phyloP scores from a whole-genome alignment of 2,329 filamentous ascomycete species.

The Phaeosphaeriaceae sp. region DNA sequence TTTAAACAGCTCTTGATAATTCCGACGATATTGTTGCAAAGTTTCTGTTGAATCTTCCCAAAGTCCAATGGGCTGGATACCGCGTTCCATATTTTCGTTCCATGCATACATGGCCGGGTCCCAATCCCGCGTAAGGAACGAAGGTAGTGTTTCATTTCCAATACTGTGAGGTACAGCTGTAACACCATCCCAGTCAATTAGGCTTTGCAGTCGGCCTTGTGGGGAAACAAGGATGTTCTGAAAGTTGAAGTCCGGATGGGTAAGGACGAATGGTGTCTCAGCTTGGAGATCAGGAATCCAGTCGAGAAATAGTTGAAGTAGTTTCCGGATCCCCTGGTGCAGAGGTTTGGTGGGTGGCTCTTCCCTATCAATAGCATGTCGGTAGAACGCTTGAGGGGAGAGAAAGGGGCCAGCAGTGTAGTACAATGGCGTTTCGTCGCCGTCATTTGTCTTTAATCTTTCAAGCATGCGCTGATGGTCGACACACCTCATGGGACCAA shows the following conservation, averaged over 20 bases:
- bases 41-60: background rate
- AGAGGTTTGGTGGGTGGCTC: slow-evolving; percentile 1
- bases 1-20: background rate
- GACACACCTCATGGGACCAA: background rate
- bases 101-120: slow-evolving; percentile 1
- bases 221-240: slow-evolving; percentile 16
- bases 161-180: slow-evolving; percentile 11
- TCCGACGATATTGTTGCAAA: background rate
- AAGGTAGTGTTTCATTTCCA: slow-evolving; percentile 8
- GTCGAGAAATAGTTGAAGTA: slow-evolving; percentile 1
- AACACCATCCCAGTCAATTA: slow-evolving; percentile 21
- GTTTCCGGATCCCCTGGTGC: slow-evolving; percentile 3
- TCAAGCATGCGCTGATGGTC: slow-evolving; percentile 1
- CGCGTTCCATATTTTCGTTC: background rate
- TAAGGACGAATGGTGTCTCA: slow-evolving; percentile 12
- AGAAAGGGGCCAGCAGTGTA: slow-evolving; percentile 5
- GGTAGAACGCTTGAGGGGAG: slow-evolving; percentile 6
- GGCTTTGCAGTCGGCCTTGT: slow-evolving; percentile 4
- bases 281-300: background rate
- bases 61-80: background rate
- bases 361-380: slow-evolving; percentile 4
- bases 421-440: slow-evolving; percentile 2
- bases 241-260: slow-evolving; percentile 14
- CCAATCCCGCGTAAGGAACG: slow-evolving; percentile 10
- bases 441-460: background rate